These are phyloP conservation scores for Picea abies DNA, from an alignment of 83 land plant genomes.

Conservation along the genomic window DNA sequence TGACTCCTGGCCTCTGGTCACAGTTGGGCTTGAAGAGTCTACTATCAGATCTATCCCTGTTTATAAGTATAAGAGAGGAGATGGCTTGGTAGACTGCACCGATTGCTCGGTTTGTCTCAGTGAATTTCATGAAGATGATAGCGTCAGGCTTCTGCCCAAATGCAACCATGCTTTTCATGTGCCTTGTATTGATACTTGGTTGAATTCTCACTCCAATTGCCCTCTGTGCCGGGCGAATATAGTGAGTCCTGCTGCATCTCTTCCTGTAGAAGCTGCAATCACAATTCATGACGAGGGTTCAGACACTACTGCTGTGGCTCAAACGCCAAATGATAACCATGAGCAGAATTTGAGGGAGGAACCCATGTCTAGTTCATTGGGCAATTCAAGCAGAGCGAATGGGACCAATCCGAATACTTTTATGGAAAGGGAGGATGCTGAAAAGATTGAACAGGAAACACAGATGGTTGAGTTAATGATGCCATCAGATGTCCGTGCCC, in stretches of 20 bases:
- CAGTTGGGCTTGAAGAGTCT: slow-evolving; percentile 51
- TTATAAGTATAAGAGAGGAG: slow-evolving; percentile 44
- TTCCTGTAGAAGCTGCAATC: neutral
- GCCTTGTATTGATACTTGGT: slow-evolving; percentile 77
- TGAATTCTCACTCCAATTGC: slow-evolving; percentile 66
- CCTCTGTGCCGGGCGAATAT: slow-evolving; percentile 65
- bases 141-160: slow-evolving; percentile 59
- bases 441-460: neutral
- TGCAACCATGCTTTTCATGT: slow-evolving; percentile 79
- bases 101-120: slow-evolving; percentile 61
- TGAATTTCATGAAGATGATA: slow-evolving; percentile 57
- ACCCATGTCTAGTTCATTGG: neutral
- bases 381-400: neutral
- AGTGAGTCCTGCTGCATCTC: slow-evolving; percentile 9
- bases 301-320: neutral
- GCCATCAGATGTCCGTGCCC: neutral
- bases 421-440: slow-evolving; percentile 10
- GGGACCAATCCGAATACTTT: neutral
- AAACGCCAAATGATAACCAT: slow-evolving; percentile 3
- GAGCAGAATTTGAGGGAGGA: slow-evolving; percentile 7
- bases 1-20: slow-evolving; percentile 14
- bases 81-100: slow-evolving; percentile 33
- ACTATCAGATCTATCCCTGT: slow-evolving; percentile 52
- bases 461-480: neutral
- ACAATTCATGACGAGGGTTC: neutral